A percentile compares a stretch with the other conserved stretches of the same genome.
Conservation (phyloP, 257 asterid species). For the Forsythia suspensa region DNA sequence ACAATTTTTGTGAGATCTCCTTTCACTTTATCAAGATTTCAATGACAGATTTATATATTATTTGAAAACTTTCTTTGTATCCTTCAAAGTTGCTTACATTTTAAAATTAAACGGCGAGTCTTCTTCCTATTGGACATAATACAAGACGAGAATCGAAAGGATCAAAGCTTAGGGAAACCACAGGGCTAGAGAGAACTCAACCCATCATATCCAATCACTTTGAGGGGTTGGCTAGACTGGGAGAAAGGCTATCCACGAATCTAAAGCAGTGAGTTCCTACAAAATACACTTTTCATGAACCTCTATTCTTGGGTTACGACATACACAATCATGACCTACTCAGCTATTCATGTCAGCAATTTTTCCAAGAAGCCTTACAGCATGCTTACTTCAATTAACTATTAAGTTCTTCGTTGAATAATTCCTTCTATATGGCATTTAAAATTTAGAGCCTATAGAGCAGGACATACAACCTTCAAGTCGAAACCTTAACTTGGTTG, state of each 20-base stretch:
- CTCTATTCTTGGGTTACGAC: too few species aligned
- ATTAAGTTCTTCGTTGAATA: not conserved
- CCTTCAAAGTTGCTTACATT: not conserved
- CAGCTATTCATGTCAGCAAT: not conserved
- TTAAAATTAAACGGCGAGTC: not conserved
- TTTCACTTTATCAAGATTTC: not conserved
- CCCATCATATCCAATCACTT: not conserved
- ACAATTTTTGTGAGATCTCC: not conserved
- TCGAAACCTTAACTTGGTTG: not conserved
- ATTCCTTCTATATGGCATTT: not conserved
- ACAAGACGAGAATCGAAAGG: too few species aligned
- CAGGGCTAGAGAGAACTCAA: not conserved
- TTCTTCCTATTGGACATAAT: not conserved
- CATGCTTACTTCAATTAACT: not conserved
- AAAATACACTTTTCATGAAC: too few species aligned
- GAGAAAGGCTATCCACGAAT: too few species aligned
- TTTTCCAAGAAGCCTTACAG: not conserved
- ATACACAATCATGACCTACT: not conserved
- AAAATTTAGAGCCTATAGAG: not conserved
- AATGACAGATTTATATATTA: not conserved
- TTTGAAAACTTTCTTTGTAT: not conserved
- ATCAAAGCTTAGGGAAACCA: not conserved
- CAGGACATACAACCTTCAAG: not conserved
- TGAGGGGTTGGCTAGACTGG: not conserved
- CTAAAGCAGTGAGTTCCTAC: too few species aligned